phyloP scores from a whole-genome alignment of 805 yeast genomes.

The Naumovozyma dairenensis region DNA sequence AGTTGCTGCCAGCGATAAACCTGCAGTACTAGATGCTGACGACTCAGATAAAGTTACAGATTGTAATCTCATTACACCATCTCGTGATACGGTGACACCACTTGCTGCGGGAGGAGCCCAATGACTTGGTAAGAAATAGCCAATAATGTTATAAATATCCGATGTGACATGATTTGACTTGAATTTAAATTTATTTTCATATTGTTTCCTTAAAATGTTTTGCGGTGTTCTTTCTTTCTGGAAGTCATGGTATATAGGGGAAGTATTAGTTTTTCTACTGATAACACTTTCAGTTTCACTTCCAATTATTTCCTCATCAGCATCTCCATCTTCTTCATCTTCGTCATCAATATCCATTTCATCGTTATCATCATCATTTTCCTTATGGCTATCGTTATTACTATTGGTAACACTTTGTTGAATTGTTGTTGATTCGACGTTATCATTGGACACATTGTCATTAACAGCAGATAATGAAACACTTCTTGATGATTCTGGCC shows the following conservation, averaged over 20 bases:
- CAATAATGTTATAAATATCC: slow-evolving; percentile 20
- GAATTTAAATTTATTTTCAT: slow-evolving; percentile 6
- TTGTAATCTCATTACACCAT: slow-evolving; percentile 19
- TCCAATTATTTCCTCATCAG: slow-evolving; percentile 3
- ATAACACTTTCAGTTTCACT: background rate
- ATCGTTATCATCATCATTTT: slow-evolving; percentile 2
- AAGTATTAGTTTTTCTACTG: background rate
- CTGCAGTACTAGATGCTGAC: slow-evolving; percentile 1
- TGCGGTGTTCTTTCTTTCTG: too few species aligned
- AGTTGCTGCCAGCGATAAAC: too few species aligned
- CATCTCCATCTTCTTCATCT: slow-evolving; percentile 4
- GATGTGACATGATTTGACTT: slow-evolving; percentile 15
- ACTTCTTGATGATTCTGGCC: too few species aligned
- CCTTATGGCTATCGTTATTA: slow-evolving; percentile 1
- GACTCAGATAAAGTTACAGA: slow-evolving; percentile 14
- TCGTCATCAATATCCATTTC: slow-evolving; percentile 1
- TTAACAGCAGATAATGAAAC: too few species aligned
- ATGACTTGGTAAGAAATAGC: slow-evolving; percentile 22
- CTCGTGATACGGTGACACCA: slow-evolving; percentile 18
- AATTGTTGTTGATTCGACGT: background rate
- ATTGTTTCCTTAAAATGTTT: too few species aligned
- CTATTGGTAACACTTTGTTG: background rate
- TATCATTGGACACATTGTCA: too few species aligned
- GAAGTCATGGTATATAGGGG: background rate
- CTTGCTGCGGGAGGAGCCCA: slow-evolving; percentile 23